Conservation (phyloP, 306 rosid species). For the Trifolium repens region DNA sequence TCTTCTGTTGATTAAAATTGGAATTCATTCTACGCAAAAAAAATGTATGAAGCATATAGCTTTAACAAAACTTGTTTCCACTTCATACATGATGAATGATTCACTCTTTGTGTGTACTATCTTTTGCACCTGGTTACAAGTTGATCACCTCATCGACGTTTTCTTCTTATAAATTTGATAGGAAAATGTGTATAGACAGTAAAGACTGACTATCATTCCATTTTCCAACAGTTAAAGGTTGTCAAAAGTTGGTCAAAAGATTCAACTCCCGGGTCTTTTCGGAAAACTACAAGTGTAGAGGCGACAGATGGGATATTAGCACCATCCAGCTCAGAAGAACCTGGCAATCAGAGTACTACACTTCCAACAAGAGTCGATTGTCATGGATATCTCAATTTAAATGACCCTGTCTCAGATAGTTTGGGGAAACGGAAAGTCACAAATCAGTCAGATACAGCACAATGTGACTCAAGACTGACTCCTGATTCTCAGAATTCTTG, state of each 20-base stretch:
- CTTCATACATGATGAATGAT: slow-evolving; percentile 23
- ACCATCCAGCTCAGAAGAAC: slow-evolving; percentile 56
- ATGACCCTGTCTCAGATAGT: slow-evolving; percentile 46
- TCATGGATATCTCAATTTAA: slow-evolving; percentile 51
- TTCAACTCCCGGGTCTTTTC: slow-evolving; percentile 44
- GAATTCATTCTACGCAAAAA: slow-evolving; percentile 21
- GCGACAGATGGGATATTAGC: slow-evolving; percentile 48
- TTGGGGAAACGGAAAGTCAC: slow-evolving; percentile 62
- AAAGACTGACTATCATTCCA: slow-evolving; percentile 40
- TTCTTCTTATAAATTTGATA: slow-evolving; percentile 35
- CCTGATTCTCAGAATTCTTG: slow-evolving; percentile 51
- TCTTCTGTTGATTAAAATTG: slow-evolving; percentile 24
- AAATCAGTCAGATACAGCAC: slow-evolving; percentile 45
- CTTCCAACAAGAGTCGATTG: slow-evolving; percentile 45
- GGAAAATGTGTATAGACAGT: slow-evolving; percentile 28
- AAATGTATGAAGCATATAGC: not conserved
- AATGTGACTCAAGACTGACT: slow-evolving; percentile 43
- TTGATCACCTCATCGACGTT: slow-evolving; percentile 11
- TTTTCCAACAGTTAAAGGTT: slow-evolving; percentile 56
- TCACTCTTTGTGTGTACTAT: slow-evolving; percentile 7
- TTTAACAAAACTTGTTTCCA: slow-evolving; percentile 34
- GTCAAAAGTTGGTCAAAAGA: slow-evolving; percentile 46
- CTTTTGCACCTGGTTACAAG: slow-evolving; percentile 29
- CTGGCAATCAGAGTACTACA: slow-evolving; percentile 39
- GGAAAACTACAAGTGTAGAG: slow-evolving; percentile 41